phyloP scores from a whole-genome alignment of 176 grass and related monocot species.

The Aegilops tauschii region DNA sequence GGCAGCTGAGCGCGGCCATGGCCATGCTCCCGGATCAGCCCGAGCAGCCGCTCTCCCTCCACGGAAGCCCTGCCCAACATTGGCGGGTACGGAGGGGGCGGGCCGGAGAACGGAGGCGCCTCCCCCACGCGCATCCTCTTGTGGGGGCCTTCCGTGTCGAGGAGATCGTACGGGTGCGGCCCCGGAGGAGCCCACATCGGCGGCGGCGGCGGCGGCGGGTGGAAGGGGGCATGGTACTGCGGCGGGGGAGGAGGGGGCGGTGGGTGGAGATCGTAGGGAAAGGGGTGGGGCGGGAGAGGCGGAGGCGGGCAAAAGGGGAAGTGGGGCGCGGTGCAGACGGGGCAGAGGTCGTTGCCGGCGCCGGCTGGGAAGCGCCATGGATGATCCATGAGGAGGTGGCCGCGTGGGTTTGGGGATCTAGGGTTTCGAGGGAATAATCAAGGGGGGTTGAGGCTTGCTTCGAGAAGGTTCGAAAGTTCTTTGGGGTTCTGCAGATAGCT shows the following conservation, averaged over 20 bases:
- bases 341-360: slow-evolving; percentile 54
- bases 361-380: slow-evolving; percentile 57
- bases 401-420: slow-evolving; percentile 15
- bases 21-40: slow-evolving; percentile 75
- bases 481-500: background rate
- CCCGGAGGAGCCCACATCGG: slow-evolving; percentile 34
- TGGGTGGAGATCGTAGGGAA: slow-evolving; percentile 49
- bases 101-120: slow-evolving; percentile 20
- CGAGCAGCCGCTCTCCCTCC: slow-evolving; percentile 61
- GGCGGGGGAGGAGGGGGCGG: slow-evolving; percentile 32
- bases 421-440: background rate
- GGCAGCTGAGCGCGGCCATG: slow-evolving; percentile 39
- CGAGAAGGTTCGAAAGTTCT: slow-evolving; percentile 30
- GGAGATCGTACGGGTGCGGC: slow-evolving; percentile 23
- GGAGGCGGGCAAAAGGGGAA: slow-evolving; percentile 80
- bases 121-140: slow-evolving; percentile 90
- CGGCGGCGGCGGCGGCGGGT: slow-evolving; percentile 34
- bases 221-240: slow-evolving; percentile 22
- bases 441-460: background rate
- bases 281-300: slow-evolving; percentile 52
- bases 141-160: slow-evolving; percentile 29
- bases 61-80: slow-evolving; percentile 24
- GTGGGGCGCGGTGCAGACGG: slow-evolving; percentile 65
- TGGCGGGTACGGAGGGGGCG: slow-evolving; percentile 9
- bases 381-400: slow-evolving; percentile 49